A percentile compares a stretch with the other conserved stretches of the same genome.
Conservation (phyloP, 1,139 yeast species). For the Yamadazyma friedrichii region DNA sequence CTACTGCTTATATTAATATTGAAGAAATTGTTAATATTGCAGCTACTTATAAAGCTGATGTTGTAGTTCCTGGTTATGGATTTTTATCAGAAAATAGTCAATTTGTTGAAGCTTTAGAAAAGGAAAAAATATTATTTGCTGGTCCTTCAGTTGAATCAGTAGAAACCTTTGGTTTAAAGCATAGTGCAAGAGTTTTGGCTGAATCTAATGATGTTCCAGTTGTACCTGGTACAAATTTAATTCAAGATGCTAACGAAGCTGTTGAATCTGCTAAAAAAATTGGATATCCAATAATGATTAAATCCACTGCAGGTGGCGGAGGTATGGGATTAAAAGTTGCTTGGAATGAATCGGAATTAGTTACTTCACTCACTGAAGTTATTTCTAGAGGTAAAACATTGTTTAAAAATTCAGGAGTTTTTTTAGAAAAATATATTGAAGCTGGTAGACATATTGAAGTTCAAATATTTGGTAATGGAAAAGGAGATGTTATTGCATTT, state of each 20-base stretch:
- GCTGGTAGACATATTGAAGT: conserved; percentile 95
- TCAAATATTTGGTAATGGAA: conserved; percentile 95
- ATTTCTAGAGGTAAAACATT: conserved; percentile 41
- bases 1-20: conserved; percentile 43
- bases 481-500: conserved; percentile 84
- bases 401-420: conserved; percentile 41
- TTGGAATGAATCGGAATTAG: conserved; percentile 29
- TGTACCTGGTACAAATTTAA: conserved; percentile 48
- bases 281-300: conserved; percentile 47
- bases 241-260: conserved; percentile 29
- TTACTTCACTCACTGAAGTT: conserved; percentile 32
- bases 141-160: conserved; percentile 44
- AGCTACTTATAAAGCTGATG: conserved; percentile 76
- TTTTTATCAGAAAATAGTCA: conserved; percentile 58
- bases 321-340: conserved; percentile 51
- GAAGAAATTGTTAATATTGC: conserved; percentile 41
- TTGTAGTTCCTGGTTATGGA: conserved; percentile 96
- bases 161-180: conserved; percentile 33
- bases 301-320: conserved; percentile 55
- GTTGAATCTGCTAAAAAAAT: conserved; percentile 32
- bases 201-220: conserved; percentile 36
- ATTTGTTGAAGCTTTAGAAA: conserved; percentile 37
- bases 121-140: conserved; percentile 39
- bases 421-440: conserved; percentile 74
- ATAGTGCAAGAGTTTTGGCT: conserved; percentile 31